phyloP scores from a whole-genome alignment of 1,284 basidiomycete genomes.

The Apiotrichum sp. region DNA sequence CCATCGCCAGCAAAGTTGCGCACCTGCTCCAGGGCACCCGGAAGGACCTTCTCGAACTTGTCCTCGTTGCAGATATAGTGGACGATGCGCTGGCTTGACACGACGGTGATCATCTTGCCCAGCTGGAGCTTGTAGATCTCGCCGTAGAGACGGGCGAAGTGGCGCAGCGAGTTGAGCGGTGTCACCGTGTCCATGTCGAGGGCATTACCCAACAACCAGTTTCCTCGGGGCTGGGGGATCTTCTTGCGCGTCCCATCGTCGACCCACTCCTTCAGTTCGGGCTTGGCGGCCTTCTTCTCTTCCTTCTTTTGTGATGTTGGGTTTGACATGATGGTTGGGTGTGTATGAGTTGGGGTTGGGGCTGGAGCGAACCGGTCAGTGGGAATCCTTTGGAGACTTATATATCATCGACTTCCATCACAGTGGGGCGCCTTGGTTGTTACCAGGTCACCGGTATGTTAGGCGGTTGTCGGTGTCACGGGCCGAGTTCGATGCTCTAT shows the following conservation, averaged over 20 bases:
- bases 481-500: too few species aligned
- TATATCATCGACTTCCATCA: too few species aligned
- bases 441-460: too few species aligned
- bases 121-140: conserved; percentile 13
- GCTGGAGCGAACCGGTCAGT: too few species aligned
- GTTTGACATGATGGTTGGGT: not conserved
- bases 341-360: not conserved
- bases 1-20: conserved; percentile 51
- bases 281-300: not conserved
- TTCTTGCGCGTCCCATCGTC: not conserved
- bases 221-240: conserved; percentile 13
- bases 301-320: not conserved
- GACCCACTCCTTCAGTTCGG: not conserved
- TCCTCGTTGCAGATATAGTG: conserved; percentile 52
- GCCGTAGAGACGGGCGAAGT: conserved; percentile 34
- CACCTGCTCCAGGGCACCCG: conserved; percentile 45
- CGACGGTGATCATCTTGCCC: conserved; percentile 25
- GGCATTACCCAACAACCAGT: conserved; percentile 45
- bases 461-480: too few species aligned
- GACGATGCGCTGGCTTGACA: conserved; percentile 48
- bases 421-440: too few species aligned
- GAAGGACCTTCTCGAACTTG: conserved; percentile 50
- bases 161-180: conserved; percentile 37
- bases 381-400: too few species aligned
- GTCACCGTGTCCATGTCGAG: conserved; percentile 17